Conservation (phyloP, 2,329 filamentous ascomycete species). For the Fusarium tricinctum region DNA sequence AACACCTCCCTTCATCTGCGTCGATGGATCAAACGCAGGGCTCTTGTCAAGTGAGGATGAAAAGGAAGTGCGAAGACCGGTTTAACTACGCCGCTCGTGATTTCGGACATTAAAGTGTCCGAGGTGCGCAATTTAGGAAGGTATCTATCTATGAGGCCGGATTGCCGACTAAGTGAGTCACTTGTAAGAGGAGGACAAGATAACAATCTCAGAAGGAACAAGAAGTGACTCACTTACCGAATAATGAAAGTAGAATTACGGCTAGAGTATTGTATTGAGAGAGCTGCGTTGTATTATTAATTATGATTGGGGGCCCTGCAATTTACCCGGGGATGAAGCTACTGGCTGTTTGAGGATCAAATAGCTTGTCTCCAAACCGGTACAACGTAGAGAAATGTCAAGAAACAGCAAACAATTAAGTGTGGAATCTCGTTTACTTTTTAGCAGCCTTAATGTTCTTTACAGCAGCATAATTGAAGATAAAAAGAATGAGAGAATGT, state of each 20-base stretch:
- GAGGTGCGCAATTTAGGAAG: conserved; percentile 10
- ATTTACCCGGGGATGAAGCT: not conserved
- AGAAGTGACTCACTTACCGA: conserved; percentile 13
- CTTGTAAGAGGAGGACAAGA: not conserved
- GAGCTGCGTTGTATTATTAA: not conserved
- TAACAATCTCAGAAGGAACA: not conserved
- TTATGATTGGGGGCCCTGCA: not conserved
- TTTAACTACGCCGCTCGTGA: too few relatives aligned
- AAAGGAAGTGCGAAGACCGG: not conserved
- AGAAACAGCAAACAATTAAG: not conserved
- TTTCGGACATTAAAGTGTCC: conserved; percentile 15
- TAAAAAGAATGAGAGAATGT: not conserved
- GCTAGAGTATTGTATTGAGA: not conserved
- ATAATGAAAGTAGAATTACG: not conserved
- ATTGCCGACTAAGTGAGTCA: conserved; percentile 11
- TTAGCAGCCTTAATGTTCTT: not conserved
- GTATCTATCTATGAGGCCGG: not conserved
- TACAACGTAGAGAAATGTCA: not conserved
- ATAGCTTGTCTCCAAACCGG: not conserved
- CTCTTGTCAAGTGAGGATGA: too few relatives aligned
- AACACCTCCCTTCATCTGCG: not conserved
- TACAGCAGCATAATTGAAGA: not conserved
- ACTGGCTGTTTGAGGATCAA: not conserved
- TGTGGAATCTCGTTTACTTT: not conserved
- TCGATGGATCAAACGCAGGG: not conserved